Evolutionary conservation across 768 basidiomycete species (phyloP), one percentile per base, ranked within the genome.

Genomic region (Xanthoconium purpureum): DNA sequence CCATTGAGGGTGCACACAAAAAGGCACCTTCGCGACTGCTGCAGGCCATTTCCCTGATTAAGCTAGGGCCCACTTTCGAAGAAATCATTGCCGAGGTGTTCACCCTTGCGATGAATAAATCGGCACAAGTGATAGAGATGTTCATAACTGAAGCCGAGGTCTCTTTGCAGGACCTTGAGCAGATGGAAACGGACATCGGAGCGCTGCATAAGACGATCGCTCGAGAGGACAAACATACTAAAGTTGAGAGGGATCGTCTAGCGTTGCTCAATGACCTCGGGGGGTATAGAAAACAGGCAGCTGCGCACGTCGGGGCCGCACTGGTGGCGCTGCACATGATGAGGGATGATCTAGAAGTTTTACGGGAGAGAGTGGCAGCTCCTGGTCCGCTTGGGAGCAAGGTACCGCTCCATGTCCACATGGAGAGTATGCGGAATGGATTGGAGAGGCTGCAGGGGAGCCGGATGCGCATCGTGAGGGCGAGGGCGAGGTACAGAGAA

Each of bases 311-410:
- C n/a, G 78, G 78, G 33, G 81, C 81, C 0, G 81, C 87, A 15
- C 64, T 88, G 62, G 83, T 84, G 50, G 77, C 82, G 10, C 71
- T 92, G 58, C 71, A 81, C 30, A 74, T 74, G 38, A 81, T 91
- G 83, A 81, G 81, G 59, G 84, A 81, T 36, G 88, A 91, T 58
- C 83, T 91, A 77, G 87, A 88, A 65, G 88, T 89, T 44, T 71
- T 92, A 57, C 76, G 89, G 57, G 86, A 89, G 65, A 76, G 86
- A 17, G 87, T 89, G 2, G 80, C 87, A 5, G 80, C 82, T 33
- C 89, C 90, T 2, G 83, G 84, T 48, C 70, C 91, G 6, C 67
- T 81, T 12, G 84, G 81, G 6, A 70, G 80, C n/a, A 74, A 72
- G 40, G 75, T 89, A 17, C 87, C 89, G 5, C 73, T 87, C 5